Evolutionary conservation across 2,329 filamentous ascomycete genomes (phyloP), one percentile per base, ranked within the genome.

Genomic region (Neonectria neomacrospora): DNA sequence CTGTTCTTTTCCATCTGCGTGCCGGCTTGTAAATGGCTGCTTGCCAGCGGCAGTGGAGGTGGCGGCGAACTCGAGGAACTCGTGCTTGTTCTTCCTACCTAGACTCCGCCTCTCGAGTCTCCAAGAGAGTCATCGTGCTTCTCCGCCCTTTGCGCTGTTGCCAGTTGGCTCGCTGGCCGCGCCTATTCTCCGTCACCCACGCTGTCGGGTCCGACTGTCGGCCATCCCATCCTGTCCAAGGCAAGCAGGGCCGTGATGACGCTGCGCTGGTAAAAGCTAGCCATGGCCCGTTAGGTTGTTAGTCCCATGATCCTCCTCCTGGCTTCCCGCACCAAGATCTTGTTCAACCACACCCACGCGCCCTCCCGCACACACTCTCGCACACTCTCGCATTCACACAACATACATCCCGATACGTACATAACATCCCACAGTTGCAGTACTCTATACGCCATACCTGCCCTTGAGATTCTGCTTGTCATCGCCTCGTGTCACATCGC

Each of bases 401-500:
- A 34, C 56, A 53, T 55, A 55, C 59, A 57, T 20, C 37, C 37
- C 16, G 37, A 41, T 41, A 41, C 37, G n/a, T 41, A 41, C 37
- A 10, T 9, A 5, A 32, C 23, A 37, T 37, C 34, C 34, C 14
- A 14, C 14, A 37, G 12, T 37, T n/a, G 34, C 34, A 37, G 34
- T 37, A n/a, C 14, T 16, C 37, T n/a, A 18, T 41, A 41, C 60
- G 54, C 60, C 30, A 42, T 67, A 69, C 64, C 70, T 70, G 67
- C 60, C 66, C 54, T 59, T 70, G 50, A 20, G 32, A n/a, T 50
- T 32, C 51, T 54, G 52, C 57, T 50, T 64, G 68, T 57, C 58
- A 61, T 68, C 45, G 37, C 37, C 18, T 41, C 37, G n/a, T 41
- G 37, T 41, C 37, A 20, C 37, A 41, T 37, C 34, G 14, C 52